Evolutionary conservation across 2,329 filamentous ascomycete species (phyloP).

Genomic region (Cercospora sp.): DNA sequence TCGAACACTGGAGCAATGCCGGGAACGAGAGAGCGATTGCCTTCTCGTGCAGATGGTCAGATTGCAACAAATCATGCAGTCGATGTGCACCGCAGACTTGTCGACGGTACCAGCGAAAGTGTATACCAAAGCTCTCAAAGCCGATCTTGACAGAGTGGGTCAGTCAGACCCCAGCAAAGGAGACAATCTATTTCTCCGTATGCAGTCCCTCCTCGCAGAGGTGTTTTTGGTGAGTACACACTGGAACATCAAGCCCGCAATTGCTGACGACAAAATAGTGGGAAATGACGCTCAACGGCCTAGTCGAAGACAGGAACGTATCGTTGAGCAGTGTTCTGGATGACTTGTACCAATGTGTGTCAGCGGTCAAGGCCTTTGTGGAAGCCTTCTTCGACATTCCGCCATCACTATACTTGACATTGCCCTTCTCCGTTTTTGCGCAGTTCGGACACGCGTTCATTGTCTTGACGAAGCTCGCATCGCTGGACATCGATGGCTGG

Average conservation of each 20-base stretch:
- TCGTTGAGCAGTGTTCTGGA: conserved; percentile 31
- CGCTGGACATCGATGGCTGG: conserved; percentile 37
- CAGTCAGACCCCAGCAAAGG: conserved; percentile 21
- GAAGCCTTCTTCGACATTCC: conserved; percentile 35
- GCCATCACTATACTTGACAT: conserved; percentile 28
- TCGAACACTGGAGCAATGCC: conserved; percentile 25
- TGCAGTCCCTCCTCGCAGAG: conserved; percentile 35
- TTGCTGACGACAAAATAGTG: conserved; percentile 6
- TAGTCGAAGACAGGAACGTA: conserved; percentile 29
- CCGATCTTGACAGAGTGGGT: conserved; percentile 32
- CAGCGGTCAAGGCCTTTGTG: conserved; percentile 31
- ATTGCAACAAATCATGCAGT: conserved; percentile 33
- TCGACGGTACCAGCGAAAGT: conserved; percentile 33
- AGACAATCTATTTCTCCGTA: conserved; percentile 28
- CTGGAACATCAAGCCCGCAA: background rate
- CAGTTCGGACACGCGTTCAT: conserved; percentile 38
- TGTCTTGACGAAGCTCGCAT: conserved; percentile 33
- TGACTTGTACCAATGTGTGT: conserved; percentile 32
- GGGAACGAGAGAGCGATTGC: conserved; percentile 34
- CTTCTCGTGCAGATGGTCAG: conserved; percentile 36
- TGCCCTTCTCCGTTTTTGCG: conserved; percentile 36
- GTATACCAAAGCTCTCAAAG: conserved; percentile 33
- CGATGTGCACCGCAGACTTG: conserved; percentile 28
- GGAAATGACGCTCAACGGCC: conserved; percentile 32
- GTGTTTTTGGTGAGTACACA: conserved; percentile 24